Conservation (phyloP, 805 yeast genomes). For the Osmozyma mogii region DNA sequence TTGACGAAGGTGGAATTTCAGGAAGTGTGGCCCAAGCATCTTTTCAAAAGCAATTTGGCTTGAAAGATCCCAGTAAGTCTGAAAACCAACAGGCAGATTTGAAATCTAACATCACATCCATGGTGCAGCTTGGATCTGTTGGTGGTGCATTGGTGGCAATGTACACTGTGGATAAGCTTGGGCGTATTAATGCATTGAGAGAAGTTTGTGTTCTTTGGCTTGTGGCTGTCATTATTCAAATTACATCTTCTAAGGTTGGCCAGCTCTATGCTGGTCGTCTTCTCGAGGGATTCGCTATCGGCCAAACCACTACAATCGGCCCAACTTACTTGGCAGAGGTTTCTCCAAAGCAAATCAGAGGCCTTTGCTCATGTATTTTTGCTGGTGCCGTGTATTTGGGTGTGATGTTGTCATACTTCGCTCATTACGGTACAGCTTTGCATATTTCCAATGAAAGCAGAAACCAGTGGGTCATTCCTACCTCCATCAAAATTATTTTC, state of each 20-base stretch:
- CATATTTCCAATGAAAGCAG: slow-evolving; percentile 29
- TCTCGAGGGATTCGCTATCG: slow-evolving; percentile 47
- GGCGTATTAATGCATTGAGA: slow-evolving; percentile 43
- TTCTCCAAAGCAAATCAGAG: slow-evolving; percentile 45
- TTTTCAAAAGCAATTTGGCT: slow-evolving; percentile 37
- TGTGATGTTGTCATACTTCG: slow-evolving; percentile 39
- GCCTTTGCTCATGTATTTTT: slow-evolving; percentile 43
- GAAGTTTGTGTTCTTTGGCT: slow-evolving; percentile 30
- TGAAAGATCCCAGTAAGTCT: slow-evolving; percentile 30
- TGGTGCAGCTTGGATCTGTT: slow-evolving; percentile 51
- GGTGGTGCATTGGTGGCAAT: slow-evolving; percentile 47
- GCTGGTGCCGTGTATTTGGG: slow-evolving; percentile 55
- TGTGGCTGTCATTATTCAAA: slow-evolving; percentile 40
- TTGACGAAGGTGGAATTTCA: slow-evolving; percentile 47
- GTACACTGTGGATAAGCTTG: slow-evolving; percentile 41
- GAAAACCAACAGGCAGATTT: slow-evolving; percentile 33
- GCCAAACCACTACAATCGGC: slow-evolving; percentile 51
- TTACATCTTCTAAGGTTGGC: slow-evolving; percentile 37
- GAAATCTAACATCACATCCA: slow-evolving; percentile 46
- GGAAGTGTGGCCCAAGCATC: slow-evolving; percentile 38
- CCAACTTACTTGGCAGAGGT: slow-evolving; percentile 47
- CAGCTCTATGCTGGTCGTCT: slow-evolving; percentile 51
- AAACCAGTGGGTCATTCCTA: slow-evolving; percentile 48
- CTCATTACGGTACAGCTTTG: slow-evolving; percentile 40
- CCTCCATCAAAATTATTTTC: slow-evolving; percentile 38